phyloP scores from a whole-genome alignment of 2,329 filamentous ascomycete genomes.

The Trichoderma sp. region DNA sequence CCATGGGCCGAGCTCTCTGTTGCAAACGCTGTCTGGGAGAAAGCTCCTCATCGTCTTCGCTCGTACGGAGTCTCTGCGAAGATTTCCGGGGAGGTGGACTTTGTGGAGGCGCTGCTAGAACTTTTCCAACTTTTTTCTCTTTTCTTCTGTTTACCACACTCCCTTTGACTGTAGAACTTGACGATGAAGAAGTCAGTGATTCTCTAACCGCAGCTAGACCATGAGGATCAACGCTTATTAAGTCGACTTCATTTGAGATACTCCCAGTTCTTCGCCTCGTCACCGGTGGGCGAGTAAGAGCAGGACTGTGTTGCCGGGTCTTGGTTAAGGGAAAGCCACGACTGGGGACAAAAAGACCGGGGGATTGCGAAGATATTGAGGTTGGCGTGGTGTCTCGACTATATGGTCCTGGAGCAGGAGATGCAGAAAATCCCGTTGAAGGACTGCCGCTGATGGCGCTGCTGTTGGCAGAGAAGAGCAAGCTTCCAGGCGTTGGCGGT shows the following conservation, averaged over 20 bases:
- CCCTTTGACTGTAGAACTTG: slow-evolving; percentile 67
- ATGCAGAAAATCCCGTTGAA: slow-evolving; percentile 76
- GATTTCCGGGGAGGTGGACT: slow-evolving; percentile 67
- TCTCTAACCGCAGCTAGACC: slow-evolving; percentile 70
- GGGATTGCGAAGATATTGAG: slow-evolving; percentile 76
- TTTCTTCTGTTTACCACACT: slow-evolving; percentile 49
- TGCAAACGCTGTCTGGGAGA: slow-evolving; percentile 45
- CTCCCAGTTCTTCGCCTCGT: slow-evolving; percentile 61
- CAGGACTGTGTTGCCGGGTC: slow-evolving; percentile 58
- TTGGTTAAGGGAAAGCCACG: slow-evolving; percentile 50
- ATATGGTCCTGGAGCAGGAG: slow-evolving; percentile 69
- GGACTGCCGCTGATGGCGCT: slow-evolving; percentile 70
- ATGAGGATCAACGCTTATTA: slow-evolving; percentile 53
- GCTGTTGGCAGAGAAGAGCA: slow-evolving; percentile 62
- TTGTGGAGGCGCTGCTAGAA: slow-evolving; percentile 54
- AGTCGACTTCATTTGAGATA: slow-evolving; percentile 55
- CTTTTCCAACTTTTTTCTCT: slow-evolving; percentile 49
- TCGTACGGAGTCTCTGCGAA: slow-evolving; percentile 57
- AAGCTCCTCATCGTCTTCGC: slow-evolving; percentile 44
- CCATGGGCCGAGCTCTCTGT: slow-evolving; percentile 35
- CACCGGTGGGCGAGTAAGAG: slow-evolving; percentile 62
- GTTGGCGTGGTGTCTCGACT: slow-evolving; percentile 79
- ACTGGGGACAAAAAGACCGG: slow-evolving; percentile 58
- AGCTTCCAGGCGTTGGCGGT: slow-evolving; percentile 61
- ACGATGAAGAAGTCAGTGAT: slow-evolving; percentile 72